These are phyloP conservation scores for Ogataea degrootiae DNA, from an alignment of 805 yeast genomes.

Conservation along the genomic window DNA sequence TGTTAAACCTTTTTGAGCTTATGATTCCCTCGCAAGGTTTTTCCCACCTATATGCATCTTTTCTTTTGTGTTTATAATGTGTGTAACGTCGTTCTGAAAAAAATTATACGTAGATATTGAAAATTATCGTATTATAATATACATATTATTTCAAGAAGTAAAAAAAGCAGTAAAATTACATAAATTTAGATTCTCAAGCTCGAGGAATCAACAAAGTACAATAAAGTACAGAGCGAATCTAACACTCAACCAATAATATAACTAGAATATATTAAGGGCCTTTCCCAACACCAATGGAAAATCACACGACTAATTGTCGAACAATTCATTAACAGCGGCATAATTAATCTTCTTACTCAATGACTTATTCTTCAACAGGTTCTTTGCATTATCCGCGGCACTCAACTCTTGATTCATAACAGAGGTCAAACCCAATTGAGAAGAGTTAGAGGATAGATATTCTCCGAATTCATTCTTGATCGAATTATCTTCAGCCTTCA, in stretches of 20 bases:
- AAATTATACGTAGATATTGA: too few relatives aligned
- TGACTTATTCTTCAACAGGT: conserved; percentile 68
- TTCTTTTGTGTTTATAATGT: too few relatives aligned
- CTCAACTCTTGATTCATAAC: conserved; percentile 43
- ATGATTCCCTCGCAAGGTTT: not conserved
- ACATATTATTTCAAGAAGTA: too few relatives aligned
- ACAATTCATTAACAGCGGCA: conserved; percentile 62
- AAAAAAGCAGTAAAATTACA: too few relatives aligned
- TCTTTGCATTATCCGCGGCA: conserved; percentile 77
- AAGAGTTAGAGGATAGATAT: conserved; percentile 18
- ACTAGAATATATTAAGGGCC: not conserved
- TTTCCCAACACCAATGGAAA: not conserved
- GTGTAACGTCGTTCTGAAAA: too few relatives aligned
- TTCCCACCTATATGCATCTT: too few relatives aligned
- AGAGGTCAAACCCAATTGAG: conserved; percentile 31
- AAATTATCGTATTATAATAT: too few relatives aligned
- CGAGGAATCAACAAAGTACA: too few relatives aligned
- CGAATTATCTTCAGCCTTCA: conserved; percentile 26
- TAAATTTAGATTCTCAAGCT: too few relatives aligned
- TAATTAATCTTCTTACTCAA: conserved; percentile 90
- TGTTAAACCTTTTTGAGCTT: not conserved
- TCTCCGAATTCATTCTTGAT: conserved; percentile 24
- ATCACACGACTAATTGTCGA: conserved; percentile 19
- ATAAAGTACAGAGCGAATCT: too few relatives aligned
- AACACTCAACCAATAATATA: not conserved